phyloP scores from a whole-genome alignment of 257 asterid genomes.

The Nicotiana tomentosiformis region DNA sequence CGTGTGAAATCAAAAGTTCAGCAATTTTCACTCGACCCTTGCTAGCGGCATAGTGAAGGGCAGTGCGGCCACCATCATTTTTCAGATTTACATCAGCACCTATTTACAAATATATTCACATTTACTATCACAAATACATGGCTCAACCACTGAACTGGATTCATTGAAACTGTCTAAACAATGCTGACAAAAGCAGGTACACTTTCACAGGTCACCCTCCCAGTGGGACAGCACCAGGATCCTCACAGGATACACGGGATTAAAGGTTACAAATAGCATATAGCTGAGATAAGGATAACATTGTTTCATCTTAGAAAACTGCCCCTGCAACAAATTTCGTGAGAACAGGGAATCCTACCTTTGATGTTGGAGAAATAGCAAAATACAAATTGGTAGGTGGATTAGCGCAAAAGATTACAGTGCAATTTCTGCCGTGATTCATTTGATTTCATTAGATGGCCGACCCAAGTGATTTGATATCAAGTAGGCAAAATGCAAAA shows the following conservation, averaged over 20 bases:
- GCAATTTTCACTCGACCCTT: slow-evolving; percentile 77
- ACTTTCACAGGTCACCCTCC: neutral
- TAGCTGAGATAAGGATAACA: neutral
- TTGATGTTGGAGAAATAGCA: neutral
- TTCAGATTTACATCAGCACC: slow-evolving; percentile 76
- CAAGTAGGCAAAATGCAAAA: neutral
- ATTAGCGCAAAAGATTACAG: neutral
- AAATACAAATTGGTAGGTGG: neutral
- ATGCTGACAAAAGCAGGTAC: neutral
- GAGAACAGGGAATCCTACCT: neutral
- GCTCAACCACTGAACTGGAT: neutral
- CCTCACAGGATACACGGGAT: neutral
- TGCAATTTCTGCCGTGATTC: neutral
- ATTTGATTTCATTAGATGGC: neutral
- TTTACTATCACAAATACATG: neutral
- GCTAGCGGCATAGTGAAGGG: slow-evolving; percentile 98
- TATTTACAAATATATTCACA: slow-evolving; percentile 28
- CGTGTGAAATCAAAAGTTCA: slow-evolving; percentile 61
- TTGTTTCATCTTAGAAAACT: neutral
- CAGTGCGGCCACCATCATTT: slow-evolving; percentile 84
- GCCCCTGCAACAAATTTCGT: neutral
- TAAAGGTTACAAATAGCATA: neutral
- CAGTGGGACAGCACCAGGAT: neutral
- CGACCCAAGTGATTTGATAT: neutral
- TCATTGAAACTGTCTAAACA: neutral